Percentiles rank a stretch among this genome's conserved stretches.
phyloP scores from a whole-genome alignment of 1,139 yeast genomes.

The Diutina rugosa region DNA sequence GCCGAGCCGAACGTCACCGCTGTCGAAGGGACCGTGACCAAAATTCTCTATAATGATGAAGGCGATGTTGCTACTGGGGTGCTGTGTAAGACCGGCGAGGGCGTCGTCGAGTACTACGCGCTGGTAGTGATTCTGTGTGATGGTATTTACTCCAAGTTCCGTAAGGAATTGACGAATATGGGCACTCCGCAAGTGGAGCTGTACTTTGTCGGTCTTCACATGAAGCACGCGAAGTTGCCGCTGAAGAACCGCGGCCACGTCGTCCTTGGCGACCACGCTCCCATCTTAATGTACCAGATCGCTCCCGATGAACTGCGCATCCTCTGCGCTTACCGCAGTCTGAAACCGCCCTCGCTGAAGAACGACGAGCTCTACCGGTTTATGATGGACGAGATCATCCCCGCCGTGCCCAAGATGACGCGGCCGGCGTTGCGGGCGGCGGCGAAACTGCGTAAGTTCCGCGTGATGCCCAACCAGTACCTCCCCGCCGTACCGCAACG shows the following conservation, averaged over 20 bases:
- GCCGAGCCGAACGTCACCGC: constrained; percentile 60
- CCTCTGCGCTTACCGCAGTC: constrained; percentile 73
- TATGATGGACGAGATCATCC: constrained; percentile 46
- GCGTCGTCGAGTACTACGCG: constrained; percentile 29
- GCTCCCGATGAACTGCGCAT: constrained; percentile 76
- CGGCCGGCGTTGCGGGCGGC: constrained; percentile 52
- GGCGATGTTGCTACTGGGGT: constrained; percentile 57
- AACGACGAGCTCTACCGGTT: constrained; percentile 50
- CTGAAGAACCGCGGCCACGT: constrained; percentile 78
- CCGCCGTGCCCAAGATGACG: constrained; percentile 52
- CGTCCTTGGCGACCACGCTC: constrained; percentile 75
- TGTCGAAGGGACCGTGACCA: constrained; percentile 71
- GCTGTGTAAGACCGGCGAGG: constrained; percentile 21
- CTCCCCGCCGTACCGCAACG: constrained; percentile 58
- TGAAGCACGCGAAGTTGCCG: constrained; percentile 63
- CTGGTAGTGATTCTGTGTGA: constrained; percentile 73
- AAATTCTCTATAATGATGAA: constrained; percentile 37
- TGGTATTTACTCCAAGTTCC: constrained; percentile 88
- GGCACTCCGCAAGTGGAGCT: constrained; percentile 61
- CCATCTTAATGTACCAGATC: constrained; percentile 78
- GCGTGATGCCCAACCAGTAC: constrained; percentile 91
- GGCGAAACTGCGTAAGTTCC: constrained; percentile 34
- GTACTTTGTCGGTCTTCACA: constrained; percentile 75
- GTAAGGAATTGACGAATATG: constrained; percentile 51
- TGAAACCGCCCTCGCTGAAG: constrained; percentile 56